A percentile compares a stretch with the other conserved stretches of the same genome.
These are phyloP conservation scores for Ophiostoma novo-ulmi DNA, from an alignment of 2,329 filamentous ascomycete genomes.

Conservation along the genomic window DNA sequence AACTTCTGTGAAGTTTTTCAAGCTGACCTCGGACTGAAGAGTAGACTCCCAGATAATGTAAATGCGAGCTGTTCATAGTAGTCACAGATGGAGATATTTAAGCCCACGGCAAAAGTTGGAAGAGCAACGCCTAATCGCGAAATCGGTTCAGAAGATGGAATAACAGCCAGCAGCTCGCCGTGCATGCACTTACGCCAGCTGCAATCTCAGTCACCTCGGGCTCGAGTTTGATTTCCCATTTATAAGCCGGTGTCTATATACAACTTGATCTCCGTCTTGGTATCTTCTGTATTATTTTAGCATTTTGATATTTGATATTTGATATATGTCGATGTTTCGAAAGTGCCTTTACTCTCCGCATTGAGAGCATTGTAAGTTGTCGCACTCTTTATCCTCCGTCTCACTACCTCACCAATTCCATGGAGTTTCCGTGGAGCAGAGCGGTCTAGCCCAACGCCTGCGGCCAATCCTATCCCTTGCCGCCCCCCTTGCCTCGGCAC, in stretches of 20 bases:
- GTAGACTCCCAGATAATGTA: background rate
- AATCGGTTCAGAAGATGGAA: background rate
- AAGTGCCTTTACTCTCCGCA: background rate
- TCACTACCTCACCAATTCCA: background rate
- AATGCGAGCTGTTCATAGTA: background rate
- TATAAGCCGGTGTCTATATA: background rate
- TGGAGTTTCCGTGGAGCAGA: slow-evolving; percentile 5
- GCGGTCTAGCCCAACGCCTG: background rate
- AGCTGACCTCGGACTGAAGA: background rate
- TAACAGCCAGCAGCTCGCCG: background rate
- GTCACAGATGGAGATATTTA: background rate
- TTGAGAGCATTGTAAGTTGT: background rate
- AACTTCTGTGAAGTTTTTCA: background rate
- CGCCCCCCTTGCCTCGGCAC: slow-evolving; percentile 3
- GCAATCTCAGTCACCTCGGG: background rate
- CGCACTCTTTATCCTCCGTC: background rate
- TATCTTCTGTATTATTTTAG: background rate
- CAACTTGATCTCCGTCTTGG: background rate
- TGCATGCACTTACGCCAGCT: background rate
- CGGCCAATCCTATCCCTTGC: background rate
- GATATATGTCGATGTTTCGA: no score
- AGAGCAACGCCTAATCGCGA: background rate
- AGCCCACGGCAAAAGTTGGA: background rate
- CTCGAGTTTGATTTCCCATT: background rate
- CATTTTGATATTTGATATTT: no score